Base-by-base conservation (phyloP, 805 yeast genomes). In the Ogataea trehalophila region DNA sequence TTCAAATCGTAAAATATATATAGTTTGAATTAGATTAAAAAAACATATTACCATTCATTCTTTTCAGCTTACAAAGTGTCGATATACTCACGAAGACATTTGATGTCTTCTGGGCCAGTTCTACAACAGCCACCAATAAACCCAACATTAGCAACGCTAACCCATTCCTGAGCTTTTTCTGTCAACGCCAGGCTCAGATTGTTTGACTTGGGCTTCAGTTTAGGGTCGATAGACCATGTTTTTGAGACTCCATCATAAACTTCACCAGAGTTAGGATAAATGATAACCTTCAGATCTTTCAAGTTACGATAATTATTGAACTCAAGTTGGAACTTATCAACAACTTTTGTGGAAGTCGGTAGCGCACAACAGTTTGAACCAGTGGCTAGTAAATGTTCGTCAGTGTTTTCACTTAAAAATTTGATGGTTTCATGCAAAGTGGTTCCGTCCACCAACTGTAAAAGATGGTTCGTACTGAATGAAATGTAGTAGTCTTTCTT, bases 211-310 rank as follows among this genome's bases (percentile, higher is more conserved):
- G 46, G 33, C 18, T 43, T 47, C 41, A 48, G 37, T 20, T 35
- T 37, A 6, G 59, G 51, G 37, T 54, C 61, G 18, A 46, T 37
- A 2, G 47, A 43, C 82, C 83, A 79, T 7, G 48, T 56, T 48
- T 76, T 72, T 11, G 68, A 68, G 7, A 55, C 54, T 33, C 74
- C 76, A 55, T 81, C 80, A 59, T 82, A 84, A 8, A 70, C 61
- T 58, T 83, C 89, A 2, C 94, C 94, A 40, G 87, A 79, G 63
- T 87, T 87, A 9, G 95, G 95, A 61, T 86, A 87, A 2, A 80
- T 73, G 3, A 83, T 61, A 29, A 83, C 57, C 4, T 80, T 78
- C 33, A 70, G 39, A 3, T 53, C 42, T 6, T 41, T 36, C 13
- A 53, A 42, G 26, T 56, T 52, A 39, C 37, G 43, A 42, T 40